Conservation (phyloP, 1,284 basidiomycete genomes). For the Ustilago trichophora region DNA sequence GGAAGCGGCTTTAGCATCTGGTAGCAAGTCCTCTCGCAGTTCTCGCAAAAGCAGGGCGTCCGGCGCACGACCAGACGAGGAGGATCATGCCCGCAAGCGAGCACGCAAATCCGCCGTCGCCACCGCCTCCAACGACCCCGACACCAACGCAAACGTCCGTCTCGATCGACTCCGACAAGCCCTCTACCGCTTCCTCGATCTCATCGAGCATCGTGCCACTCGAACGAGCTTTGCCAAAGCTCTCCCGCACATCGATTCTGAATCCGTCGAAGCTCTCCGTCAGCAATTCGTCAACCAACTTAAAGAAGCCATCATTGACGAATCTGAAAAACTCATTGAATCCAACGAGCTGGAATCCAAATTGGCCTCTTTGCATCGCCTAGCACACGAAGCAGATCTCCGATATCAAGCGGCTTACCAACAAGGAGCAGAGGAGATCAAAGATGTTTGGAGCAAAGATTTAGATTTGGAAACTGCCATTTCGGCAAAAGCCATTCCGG, state of each 20-base stretch:
- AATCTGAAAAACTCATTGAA: slow-evolving; percentile 47
- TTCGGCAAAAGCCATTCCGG: slow-evolving; percentile 49
- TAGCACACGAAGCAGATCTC: slow-evolving; percentile 54
- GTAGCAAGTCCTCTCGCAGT: slow-evolving; percentile 9
- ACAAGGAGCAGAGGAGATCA: slow-evolving; percentile 32
- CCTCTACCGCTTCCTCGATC: slow-evolving; percentile 52
- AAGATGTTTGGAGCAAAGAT: slow-evolving; percentile 57
- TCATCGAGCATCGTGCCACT: slow-evolving; percentile 55
- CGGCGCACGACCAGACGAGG: background rate
- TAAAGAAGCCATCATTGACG: slow-evolving; percentile 50
- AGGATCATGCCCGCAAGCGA: slow-evolving; percentile 11
- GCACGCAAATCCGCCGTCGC: slow-evolving; percentile 13
- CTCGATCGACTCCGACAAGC: slow-evolving; percentile 53
- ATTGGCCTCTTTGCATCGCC: slow-evolving; percentile 43
- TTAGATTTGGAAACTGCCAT: slow-evolving; percentile 54
- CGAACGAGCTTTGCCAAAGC: slow-evolving; percentile 42
- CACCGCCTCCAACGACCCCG: background rate
- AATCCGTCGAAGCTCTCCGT: slow-evolving; percentile 45
- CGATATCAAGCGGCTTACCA: slow-evolving; percentile 34
- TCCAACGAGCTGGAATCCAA: slow-evolving; percentile 48
- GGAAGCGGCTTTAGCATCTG: background rate
- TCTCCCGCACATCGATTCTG: slow-evolving; percentile 41
- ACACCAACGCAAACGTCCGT: slow-evolving; percentile 22
- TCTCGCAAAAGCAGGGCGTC: slow-evolving; percentile 16
- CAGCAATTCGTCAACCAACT: slow-evolving; percentile 52